Base-by-base conservation (phyloP, 164 flowering plant species). In the Stephania japonica region DNA sequence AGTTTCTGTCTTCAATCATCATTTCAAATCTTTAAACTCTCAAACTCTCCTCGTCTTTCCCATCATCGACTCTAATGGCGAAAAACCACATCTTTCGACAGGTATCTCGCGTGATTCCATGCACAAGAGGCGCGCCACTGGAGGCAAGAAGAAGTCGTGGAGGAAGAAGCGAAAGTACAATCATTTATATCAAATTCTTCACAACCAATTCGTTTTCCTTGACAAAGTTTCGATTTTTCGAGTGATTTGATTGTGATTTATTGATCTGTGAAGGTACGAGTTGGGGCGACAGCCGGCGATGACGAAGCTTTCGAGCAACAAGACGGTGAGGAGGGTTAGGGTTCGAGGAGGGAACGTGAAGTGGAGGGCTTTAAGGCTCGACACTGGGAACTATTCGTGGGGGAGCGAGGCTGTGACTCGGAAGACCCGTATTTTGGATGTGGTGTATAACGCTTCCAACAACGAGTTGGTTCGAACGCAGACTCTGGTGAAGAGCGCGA, bases 121-220 rank as follows among this genome's bases (percentile, higher is more conserved):
- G 87, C 89, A 86, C 84, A 86, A 86, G 32, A 68, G 76, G 43
- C 76, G 76, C 50, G 71, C 88, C 79, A 87, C 88, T 70, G 90
- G 90, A 43, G 90, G 90, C 76, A 87, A 87, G 83, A 86, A 87
- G 85, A 87, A 87, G 80, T 86, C 87, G 0, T 87, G 90, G 90
- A 84, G 89, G 76, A 87, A 87, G 89, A 87, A 87, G 86, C 83
- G 89, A 81, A 86, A 87, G 91, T 87, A 80, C 59, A 5, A 76
- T 16, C 71, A 41, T 70, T 32, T 21, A 69, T 63, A 24, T 49
- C 11, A 3, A 25, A 53, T 38, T 10, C 43, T 66, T 41, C 10
- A 70, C 1, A 64, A 50, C 9, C 68, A 43, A 43, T 67, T 13
- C 44, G 8, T 18, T 69, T 19, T 65, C 12, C 18, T 23, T 4